A percentile compares a stretch with the other conserved stretches of the same genome.
These are phyloP conservation scores for Exophiala alcalophila DNA, from an alignment of 2,329 filamentous ascomycete genomes.

Conservation along the genomic window DNA sequence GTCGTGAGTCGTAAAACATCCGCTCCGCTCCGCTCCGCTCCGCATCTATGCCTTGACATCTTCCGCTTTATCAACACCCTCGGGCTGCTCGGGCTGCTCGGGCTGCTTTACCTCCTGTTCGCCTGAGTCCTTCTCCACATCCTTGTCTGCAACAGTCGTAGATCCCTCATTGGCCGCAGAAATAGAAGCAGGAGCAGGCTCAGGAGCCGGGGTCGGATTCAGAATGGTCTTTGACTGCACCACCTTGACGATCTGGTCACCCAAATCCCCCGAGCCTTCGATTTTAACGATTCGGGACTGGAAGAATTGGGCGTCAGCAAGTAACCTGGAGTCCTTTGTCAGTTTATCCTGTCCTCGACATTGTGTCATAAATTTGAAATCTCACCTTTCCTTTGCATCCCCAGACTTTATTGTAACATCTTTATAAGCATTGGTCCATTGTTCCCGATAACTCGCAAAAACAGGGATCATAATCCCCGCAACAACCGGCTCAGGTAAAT, in stretches of 20 bases:
- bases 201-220: too few relatives aligned
- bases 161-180: too few relatives aligned
- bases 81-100: too few relatives aligned
- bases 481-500: conserved; percentile 73
- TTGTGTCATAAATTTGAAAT: conserved; percentile 30
- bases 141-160: too few relatives aligned
- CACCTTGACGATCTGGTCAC: conserved; percentile 61
- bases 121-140: background rate
- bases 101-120: background rate
- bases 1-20: too few relatives aligned
- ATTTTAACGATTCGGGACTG: conserved; percentile 69
- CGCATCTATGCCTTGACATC: conserved; percentile 5
- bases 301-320: conserved; percentile 72
- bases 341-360: conserved; percentile 25
- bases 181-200: background rate
- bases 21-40: too few relatives aligned
- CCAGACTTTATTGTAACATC: conserved; percentile 64
- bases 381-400: conserved; percentile 68
- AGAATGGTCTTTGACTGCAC: conserved; percentile 38
- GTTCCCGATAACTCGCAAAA: conserved; percentile 75
- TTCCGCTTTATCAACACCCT: conserved; percentile 1
- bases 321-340: conserved; percentile 52
- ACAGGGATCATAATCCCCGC: conserved; percentile 82
- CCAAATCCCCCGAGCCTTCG: conserved; percentile 73
- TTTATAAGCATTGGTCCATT: conserved; percentile 69